These are phyloP conservation scores for Akebia trifoliata DNA, from an alignment of 164 flowering plant species.

Conservation along the genomic window DNA sequence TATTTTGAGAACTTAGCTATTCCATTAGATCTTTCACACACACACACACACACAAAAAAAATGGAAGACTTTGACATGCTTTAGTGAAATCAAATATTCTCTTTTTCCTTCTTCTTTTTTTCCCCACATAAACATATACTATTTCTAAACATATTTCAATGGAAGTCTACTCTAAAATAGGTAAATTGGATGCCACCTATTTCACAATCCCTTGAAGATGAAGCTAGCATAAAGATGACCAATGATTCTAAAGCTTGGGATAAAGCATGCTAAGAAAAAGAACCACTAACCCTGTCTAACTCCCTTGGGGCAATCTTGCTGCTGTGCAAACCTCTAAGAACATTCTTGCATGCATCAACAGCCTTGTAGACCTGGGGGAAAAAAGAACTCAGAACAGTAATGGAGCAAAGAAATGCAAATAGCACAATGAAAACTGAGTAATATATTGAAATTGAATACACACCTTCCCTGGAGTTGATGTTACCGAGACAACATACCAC, in stretches of 20 bases:
- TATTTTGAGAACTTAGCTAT: neutral
- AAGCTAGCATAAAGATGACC: neutral
- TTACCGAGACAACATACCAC: constrained; percentile 97
- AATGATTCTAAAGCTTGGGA: neutral
- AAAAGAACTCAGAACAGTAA: neutral
- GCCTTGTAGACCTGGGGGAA: constrained; percentile 78
- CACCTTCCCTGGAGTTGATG: constrained; percentile 97
- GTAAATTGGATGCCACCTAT: neutral
- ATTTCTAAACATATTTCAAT: too few species aligned
- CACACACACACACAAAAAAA: too few species aligned
- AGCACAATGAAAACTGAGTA: neutral
- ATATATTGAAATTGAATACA: constrained; percentile 3
- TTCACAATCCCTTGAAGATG: neutral
- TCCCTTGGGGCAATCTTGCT: constrained; percentile 80
- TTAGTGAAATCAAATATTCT: too few species aligned
- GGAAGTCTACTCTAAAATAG: too few species aligned
- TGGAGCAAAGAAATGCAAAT: neutral
- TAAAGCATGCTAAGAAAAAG: neutral
- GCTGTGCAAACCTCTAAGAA: constrained; percentile 85
- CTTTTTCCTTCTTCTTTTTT: too few species aligned
- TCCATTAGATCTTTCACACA: too few species aligned
- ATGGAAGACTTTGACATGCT: too few species aligned
- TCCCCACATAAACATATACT: too few species aligned
- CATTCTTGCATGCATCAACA: constrained; percentile 96
- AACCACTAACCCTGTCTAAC: constrained; percentile 77